phyloP scores from a whole-genome alignment of 495 filamentous ascomycete species.

The Cercophora newfieldiana region DNA sequence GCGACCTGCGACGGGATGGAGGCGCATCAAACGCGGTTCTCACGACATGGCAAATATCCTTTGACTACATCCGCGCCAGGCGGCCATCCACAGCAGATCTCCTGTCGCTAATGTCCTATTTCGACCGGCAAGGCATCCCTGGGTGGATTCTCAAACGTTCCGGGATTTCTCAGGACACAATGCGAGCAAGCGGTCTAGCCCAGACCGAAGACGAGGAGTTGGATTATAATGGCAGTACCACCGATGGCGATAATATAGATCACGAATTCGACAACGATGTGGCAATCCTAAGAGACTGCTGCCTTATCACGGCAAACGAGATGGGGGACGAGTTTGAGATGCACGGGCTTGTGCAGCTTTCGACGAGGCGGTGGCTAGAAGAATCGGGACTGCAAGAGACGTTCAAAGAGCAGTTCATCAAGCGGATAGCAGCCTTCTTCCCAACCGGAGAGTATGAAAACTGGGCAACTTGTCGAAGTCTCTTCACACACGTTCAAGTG shows the following conservation, averaged over 20 bases:
- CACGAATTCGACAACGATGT: constrained; percentile 47
- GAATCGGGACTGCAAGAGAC: constrained; percentile 34
- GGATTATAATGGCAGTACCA: not conserved
- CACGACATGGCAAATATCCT: constrained; percentile 29
- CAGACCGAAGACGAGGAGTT: not conserved
- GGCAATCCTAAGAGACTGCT: constrained; percentile 39
- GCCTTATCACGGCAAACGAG: constrained; percentile 35
- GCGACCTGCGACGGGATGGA: constrained; percentile 34
- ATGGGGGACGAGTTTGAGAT: constrained; percentile 33
- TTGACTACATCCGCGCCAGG: constrained; percentile 20
- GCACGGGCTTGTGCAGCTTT: constrained; percentile 48
- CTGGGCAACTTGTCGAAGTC: constrained; percentile 30
- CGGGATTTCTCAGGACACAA: constrained; percentile 34
- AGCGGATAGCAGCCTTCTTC: constrained; percentile 38
- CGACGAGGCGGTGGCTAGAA: constrained; percentile 44
- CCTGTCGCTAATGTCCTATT: constrained; percentile 41
- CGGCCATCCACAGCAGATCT: constrained; percentile 35
- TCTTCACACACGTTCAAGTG: constrained; percentile 24
- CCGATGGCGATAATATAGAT: constrained; percentile 14
- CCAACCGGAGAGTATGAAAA: constrained; percentile 41
- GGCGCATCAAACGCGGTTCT: constrained; percentile 32
- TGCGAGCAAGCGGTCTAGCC: not conserved
- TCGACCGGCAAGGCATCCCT: not conserved
- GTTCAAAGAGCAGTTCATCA: constrained; percentile 37
- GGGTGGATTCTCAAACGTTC: not conserved